phyloP scores from a whole-genome alignment of 2,329 filamentous ascomycete genomes.

The Pestalotiopsis sp. region DNA sequence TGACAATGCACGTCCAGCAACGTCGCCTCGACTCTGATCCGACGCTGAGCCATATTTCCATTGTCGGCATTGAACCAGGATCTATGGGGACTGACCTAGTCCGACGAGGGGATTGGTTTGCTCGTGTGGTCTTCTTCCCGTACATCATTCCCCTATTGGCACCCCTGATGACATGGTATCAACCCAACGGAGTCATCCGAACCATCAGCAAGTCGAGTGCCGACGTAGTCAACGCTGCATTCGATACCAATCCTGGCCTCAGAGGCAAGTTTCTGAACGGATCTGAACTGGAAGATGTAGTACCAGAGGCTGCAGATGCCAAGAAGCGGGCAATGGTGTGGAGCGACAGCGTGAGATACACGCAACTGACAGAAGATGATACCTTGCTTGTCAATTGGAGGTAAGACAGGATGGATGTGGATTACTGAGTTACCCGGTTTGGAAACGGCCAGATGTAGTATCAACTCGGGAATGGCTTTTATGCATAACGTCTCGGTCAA shows the following conservation, averaged over 20 bases:
- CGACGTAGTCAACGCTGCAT: slow-evolving; percentile 3
- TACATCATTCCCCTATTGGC: not conserved
- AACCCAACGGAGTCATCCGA: slow-evolving; percentile 6
- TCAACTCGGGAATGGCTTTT: too few species aligned
- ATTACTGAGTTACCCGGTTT: not conserved
- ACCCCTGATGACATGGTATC: not conserved
- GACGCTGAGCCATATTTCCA: slow-evolving; percentile 27
- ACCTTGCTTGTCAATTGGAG: slow-evolving; percentile 9
- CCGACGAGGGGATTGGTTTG: slow-evolving; percentile 3
- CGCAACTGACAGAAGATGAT: slow-evolving; percentile 3
- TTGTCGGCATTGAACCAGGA: slow-evolving; percentile 38
- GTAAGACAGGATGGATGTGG: not conserved
- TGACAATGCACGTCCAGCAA: slow-evolving; percentile 27
- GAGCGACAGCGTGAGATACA: slow-evolving; percentile 10
- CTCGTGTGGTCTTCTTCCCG: slow-evolving; percentile 1
- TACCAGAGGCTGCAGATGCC: slow-evolving; percentile 8
- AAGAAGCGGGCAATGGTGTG: slow-evolving; percentile 8
- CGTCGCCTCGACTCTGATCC: slow-evolving; percentile 28
- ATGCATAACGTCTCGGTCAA: not conserved
- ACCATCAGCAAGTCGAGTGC: slow-evolving; percentile 7
- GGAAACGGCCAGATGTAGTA: not conserved
- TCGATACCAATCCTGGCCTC: not conserved
- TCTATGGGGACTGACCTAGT: slow-evolving; percentile 27
- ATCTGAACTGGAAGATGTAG: slow-evolving; percentile 3
- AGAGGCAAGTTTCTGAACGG: slow-evolving; percentile 10